Percentiles rank a stretch among this genome's conserved stretches.
Conservation (phyloP, 148 eudicot genomes). For the Vaccinium darrowii region DNA sequence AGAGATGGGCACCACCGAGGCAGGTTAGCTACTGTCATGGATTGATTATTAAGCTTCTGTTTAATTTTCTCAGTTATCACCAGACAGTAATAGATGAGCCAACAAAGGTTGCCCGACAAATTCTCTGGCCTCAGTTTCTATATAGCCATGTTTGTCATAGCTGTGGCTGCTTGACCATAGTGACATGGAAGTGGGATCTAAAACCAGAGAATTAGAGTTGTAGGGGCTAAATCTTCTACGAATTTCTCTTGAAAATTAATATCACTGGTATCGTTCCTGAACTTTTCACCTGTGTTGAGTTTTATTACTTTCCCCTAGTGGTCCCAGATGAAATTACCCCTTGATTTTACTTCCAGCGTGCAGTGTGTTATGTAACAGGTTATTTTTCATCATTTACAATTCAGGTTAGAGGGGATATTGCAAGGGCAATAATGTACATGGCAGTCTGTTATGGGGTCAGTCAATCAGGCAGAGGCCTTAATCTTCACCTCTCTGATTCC, state of each 20-base stretch:
- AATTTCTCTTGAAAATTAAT: background rate
- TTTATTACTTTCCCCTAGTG: background rate
- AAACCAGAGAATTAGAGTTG: background rate
- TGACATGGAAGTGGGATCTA: background rate
- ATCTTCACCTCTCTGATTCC: constrained; percentile 48
- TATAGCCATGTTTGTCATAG: background rate
- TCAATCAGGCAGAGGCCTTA: constrained; percentile 36
- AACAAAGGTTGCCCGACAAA: background rate
- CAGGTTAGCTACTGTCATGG: constrained; percentile 29
- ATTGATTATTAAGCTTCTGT: background rate
- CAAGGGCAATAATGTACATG: constrained; percentile 64
- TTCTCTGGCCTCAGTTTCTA: background rate
- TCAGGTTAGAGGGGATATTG: constrained; percentile 61
- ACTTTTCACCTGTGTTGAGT: background rate
- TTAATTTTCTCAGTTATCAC: background rate
- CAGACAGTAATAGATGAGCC: background rate
- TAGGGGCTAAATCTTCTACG: background rate
- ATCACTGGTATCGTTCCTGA: background rate
- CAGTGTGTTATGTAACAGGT: background rate
- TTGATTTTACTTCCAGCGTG: background rate
- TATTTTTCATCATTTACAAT: constrained; percentile 8
- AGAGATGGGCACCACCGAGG: constrained; percentile 52
- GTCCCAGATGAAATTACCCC: background rate
- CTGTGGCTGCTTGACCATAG: background rate
- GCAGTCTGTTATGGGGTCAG: constrained; percentile 54